These are phyloP conservation scores for Fusarium papillatum DNA, from an alignment of 2,329 filamentous ascomycete species.

Conservation along the genomic window DNA sequence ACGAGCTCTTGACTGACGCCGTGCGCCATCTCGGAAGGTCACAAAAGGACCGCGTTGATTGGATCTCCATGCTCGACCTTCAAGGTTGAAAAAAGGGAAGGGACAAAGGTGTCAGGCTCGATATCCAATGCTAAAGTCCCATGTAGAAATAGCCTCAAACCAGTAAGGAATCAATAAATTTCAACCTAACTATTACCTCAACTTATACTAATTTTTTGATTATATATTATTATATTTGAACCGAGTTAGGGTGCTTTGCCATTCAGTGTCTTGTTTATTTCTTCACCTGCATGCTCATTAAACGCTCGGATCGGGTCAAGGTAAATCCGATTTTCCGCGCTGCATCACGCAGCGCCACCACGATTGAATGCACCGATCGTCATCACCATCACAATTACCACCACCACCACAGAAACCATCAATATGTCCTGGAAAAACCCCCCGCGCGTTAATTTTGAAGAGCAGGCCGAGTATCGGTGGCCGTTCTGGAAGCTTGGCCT, in stretches of 20 bases:
- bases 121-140: neutral
- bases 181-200: neutral
- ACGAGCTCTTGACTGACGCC: neutral
- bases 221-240: neutral
- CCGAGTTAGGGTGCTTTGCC: fast-evolving
- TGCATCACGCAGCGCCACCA: neutral
- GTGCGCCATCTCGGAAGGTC: neutral
- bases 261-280: neutral
- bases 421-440: neutral
- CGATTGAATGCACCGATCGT: neutral
- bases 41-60: neutral
- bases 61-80: neutral
- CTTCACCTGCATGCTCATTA: neutral
- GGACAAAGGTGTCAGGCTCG: neutral
- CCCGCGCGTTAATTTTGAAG: neutral
- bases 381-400: neutral
- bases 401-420: neutral
- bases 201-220: neutral
- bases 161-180: neutral
- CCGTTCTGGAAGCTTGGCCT: neutral
- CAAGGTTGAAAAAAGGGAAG: too few species aligned
- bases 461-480: neutral
- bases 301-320: neutral
- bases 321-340: neutral
- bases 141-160: neutral